phyloP scores from a whole-genome alignment of 192 early-diverging fungal species.

The Backusella tarrabulga region DNA sequence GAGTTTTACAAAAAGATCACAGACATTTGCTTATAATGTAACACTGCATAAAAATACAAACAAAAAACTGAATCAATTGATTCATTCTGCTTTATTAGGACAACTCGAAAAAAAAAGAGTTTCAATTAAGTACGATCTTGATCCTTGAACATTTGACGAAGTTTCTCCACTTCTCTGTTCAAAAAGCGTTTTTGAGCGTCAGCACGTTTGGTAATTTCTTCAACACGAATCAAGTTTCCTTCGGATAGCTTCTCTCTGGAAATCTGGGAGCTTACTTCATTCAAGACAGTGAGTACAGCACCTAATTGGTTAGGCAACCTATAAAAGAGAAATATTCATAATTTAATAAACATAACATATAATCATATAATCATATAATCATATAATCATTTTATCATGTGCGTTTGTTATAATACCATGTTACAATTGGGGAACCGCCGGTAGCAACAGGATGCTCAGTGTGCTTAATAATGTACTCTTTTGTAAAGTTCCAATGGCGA shows the following conservation, averaged over 20 bases:
- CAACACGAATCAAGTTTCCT: conserved; percentile 58
- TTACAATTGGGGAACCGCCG: conserved; percentile 65
- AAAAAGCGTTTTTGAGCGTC: conserved; percentile 63
- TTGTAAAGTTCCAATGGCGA: conserved; percentile 88
- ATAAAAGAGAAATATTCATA: conserved; percentile 43
- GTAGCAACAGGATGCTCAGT: conserved; percentile 74
- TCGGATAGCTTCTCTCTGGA: conserved; percentile 52
- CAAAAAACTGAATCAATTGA: neutral
- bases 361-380: neutral
- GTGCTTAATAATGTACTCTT: conserved; percentile 82
- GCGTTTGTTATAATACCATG: conserved; percentile 38
- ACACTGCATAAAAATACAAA: conserved; percentile 2
- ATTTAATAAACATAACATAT: neutral
- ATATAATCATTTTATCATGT: neutral
- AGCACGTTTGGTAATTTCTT: conserved; percentile 57
- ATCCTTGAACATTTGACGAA: conserved; percentile 39
- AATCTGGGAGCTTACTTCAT: conserved; percentile 55
- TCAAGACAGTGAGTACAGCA: conserved; percentile 62
- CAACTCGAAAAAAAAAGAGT: neutral
- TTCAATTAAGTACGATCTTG: conserved; percentile 25
- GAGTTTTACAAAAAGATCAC: neutral
- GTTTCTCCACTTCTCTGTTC: conserved; percentile 58
- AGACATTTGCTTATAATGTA: neutral
- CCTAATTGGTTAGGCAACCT: conserved; percentile 73
- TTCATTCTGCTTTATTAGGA: neutral